These are phyloP conservation scores for Metarhizium rileyi DNA, from an alignment of 2,329 filamentous ascomycete genomes.

Conservation along the genomic window DNA sequence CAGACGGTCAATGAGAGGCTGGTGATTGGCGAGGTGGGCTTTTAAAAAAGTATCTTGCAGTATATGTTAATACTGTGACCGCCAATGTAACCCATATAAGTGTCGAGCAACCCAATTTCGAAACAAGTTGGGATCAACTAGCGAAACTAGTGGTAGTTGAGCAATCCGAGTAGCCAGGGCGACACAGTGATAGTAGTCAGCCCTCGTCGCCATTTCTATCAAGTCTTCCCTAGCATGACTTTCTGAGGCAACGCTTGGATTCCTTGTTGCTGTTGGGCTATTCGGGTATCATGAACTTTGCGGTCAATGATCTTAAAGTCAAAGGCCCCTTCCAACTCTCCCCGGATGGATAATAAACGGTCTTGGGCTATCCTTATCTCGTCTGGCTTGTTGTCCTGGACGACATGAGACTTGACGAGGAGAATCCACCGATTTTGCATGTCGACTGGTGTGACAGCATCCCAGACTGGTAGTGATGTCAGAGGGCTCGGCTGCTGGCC, in stretches of 20 bases:
- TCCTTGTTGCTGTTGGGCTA: conserved; percentile 27
- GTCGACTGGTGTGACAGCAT: conserved; percentile 38
- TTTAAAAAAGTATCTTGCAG: too few species aligned
- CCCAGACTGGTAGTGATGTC: conserved; percentile 34
- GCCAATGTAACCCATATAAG: too few species aligned
- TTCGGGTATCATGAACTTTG: conserved; percentile 42
- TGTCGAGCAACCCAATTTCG: too few species aligned
- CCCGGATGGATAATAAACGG: conserved; percentile 35
- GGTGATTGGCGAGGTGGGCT: too few species aligned
- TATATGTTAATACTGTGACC: too few species aligned
- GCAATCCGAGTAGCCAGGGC: not conserved
- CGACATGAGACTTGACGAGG: conserved; percentile 41
- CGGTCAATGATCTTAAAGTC: conserved; percentile 43
- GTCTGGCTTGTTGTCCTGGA: conserved; percentile 48
- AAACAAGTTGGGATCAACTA: too few species aligned
- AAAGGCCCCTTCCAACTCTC: conserved; percentile 41
- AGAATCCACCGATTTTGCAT: conserved; percentile 44
- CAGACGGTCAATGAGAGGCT: too few species aligned
- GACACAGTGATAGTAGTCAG: not conserved
- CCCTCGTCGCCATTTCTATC: not conserved
- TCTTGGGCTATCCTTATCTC: conserved; percentile 46
- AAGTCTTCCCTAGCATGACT: conserved; percentile 24
- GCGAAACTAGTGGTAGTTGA: too few species aligned
- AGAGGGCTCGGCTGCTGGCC: conserved; percentile 11
- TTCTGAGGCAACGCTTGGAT: conserved; percentile 29